These are phyloP conservation scores for Clarireedia sp. DNA, from an alignment of 2,329 filamentous ascomycete genomes.

Conservation along the genomic window DNA sequence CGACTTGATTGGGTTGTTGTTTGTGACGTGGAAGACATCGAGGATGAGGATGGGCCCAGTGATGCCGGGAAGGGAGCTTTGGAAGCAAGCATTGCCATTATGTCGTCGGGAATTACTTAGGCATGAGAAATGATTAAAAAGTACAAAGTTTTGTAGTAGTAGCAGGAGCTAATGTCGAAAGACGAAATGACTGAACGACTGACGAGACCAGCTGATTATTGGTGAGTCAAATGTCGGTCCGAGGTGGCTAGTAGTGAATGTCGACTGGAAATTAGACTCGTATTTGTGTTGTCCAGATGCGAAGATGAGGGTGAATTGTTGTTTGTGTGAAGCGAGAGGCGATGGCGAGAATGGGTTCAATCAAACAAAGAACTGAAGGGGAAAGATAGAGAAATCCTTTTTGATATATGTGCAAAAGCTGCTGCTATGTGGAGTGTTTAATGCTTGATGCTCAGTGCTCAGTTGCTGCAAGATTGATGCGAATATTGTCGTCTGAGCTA, in stretches of 20 bases:
- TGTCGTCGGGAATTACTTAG: slow-evolving; percentile 16
- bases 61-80: slow-evolving; percentile 61
- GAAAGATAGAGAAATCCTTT: background rate
- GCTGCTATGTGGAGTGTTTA: no score
- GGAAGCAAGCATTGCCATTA: slow-evolving; percentile 72
- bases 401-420: background rate
- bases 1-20: slow-evolving; percentile 44
- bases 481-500: background rate
- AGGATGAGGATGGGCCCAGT: slow-evolving; percentile 39
- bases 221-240: background rate
- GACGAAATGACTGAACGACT: background rate
- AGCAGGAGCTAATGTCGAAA: background rate
- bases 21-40: slow-evolving; percentile 40
- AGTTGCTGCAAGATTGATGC: slow-evolving; percentile 3
- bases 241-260: no score
- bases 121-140: slow-evolving; percentile 16
- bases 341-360: background rate
- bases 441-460: background rate
- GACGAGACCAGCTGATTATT: background rate
- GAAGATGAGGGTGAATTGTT: background rate
- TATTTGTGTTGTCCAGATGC: background rate
- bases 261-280: background rate
- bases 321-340: background rate
- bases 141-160: background rate
- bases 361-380: background rate